Evolutionary conservation across 2,329 filamentous ascomycete species (phyloP), one percentile per base, ranked within the genome.

Genomic region (Diplodia scrobiculata): DNA sequence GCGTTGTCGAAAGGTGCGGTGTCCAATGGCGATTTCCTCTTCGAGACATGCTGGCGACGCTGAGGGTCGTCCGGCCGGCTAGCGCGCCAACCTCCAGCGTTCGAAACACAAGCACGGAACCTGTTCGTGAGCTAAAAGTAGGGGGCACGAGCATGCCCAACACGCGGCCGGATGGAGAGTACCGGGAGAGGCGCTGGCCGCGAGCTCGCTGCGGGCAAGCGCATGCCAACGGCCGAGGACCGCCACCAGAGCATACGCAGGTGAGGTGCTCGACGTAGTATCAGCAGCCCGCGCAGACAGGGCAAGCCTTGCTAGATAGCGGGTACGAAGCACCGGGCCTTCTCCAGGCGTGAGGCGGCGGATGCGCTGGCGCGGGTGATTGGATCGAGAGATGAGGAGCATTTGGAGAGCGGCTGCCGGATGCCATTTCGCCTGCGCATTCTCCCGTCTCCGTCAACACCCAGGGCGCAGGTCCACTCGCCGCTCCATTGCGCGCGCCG

Each of bases 321-420:
- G 55, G 55, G 55, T 41, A 60, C 55, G 38, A 53, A 25, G 27
- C 45, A 29, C 29, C 19, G 45, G 58, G 41, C 29, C 48, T 32
- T 62, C 19, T 27, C 27, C 6, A 45, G 41, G 58, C 41, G 55
- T 48, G 55, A 29, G 55, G 55, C 58, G 58, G 45, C 58, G 58
- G 58, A 50, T 62, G 58, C 58, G 58, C 58, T 62, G 58, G 58
- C 58, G 48, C 45, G 58, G 45, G 58, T 36, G 58, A 48, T 41
- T 32, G 53, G 48, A 25, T 51, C 48, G 48, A 32, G 41, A 47
- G 45, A 62, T 47, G 58, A 62, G 41, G 45, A 50, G 58, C 58
- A 62, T 62, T 50, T 51, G 7, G 14, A 21, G 53, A 14, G 17
- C 29, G 21, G 52, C 32, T 55, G 54, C 54, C 54, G 54, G 41